Percentiles rank a stretch among this genome's conserved stretches.
Evolutionary conservation across 495 filamentous ascomycete species (phyloP).

Genomic region (Apiosordaria backusii): DNA sequence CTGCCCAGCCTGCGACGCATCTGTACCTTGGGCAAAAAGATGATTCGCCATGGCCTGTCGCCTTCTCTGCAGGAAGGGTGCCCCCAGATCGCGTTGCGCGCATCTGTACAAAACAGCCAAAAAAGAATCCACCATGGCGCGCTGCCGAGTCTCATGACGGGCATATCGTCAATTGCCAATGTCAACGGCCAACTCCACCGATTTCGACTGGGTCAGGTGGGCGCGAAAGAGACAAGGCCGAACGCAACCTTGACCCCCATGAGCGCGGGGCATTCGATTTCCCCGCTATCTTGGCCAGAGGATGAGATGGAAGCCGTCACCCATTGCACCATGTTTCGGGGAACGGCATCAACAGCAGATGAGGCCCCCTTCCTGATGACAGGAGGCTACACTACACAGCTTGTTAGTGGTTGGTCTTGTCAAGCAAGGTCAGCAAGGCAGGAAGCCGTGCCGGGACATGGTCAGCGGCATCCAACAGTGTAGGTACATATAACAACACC

Average conservation of each 20-base stretch:
- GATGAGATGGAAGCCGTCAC: background rate
- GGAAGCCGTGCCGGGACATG: too few species aligned
- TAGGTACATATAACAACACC: background rate
- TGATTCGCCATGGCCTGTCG: conserved; percentile 20
- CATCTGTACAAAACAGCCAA: background rate
- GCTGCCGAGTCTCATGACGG: background rate
- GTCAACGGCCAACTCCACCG: too few species aligned
- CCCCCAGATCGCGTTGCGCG: conserved; percentile 18
- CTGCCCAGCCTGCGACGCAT: conserved; percentile 33
- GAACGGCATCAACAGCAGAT: background rate
- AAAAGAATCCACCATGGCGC: background rate
- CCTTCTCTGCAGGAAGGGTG: conserved; percentile 14
- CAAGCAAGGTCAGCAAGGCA: too few species aligned
- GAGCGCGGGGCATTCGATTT: background rate
- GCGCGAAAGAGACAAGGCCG: background rate
- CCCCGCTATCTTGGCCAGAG: background rate
- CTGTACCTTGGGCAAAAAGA: conserved; percentile 18
- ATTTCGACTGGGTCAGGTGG: background rate
- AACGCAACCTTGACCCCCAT: background rate
- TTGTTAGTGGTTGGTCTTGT: too few species aligned
- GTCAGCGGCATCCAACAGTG: too few species aligned
- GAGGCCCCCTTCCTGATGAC: background rate
- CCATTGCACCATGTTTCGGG: background rate
- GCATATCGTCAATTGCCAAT: background rate
- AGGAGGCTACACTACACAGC: too few species aligned